phyloP scores from a whole-genome alignment of 2,329 filamentous ascomycete genomes.

The Pseudogymnoascus sp. region DNA sequence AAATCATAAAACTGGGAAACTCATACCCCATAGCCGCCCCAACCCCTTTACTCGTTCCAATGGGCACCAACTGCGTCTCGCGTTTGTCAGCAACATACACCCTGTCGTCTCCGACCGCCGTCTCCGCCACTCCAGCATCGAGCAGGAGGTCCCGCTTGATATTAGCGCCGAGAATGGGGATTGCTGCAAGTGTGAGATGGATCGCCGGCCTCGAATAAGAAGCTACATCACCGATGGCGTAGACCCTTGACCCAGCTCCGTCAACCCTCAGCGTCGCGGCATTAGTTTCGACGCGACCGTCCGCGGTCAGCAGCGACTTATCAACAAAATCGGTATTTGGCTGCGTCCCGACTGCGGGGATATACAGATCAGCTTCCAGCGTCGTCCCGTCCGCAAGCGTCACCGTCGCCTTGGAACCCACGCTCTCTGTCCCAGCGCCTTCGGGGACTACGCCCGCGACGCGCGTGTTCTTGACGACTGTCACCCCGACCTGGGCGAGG shows the following conservation, averaged over 20 bases:
- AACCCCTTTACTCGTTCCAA: slow-evolving; percentile 39
- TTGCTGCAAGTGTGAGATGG: slow-evolving; percentile 34
- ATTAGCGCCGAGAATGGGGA: slow-evolving; percentile 40
- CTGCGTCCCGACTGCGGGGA: slow-evolving; percentile 37
- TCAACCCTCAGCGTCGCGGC: slow-evolving; percentile 33
- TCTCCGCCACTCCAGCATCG: slow-evolving; percentile 24
- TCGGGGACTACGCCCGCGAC: slow-evolving; percentile 31
- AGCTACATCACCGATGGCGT: slow-evolving; percentile 41
- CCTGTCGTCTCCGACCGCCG: slow-evolving; percentile 24
- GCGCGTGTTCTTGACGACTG: slow-evolving; percentile 35
- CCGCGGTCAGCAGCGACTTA: slow-evolving; percentile 24
- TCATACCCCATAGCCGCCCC: slow-evolving; percentile 37
- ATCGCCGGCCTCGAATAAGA: slow-evolving; percentile 35
- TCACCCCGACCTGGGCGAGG: slow-evolving; percentile 40
- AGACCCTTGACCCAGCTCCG: slow-evolving; percentile 33
- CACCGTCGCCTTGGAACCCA: slow-evolving; percentile 29
- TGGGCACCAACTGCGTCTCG: slow-evolving; percentile 41
- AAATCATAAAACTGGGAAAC: slow-evolving; percentile 39
- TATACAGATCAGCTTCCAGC: slow-evolving; percentile 40
- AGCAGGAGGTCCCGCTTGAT: slow-evolving; percentile 43
- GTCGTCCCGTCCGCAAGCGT: slow-evolving; percentile 34
- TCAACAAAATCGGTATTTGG: slow-evolving; percentile 37
- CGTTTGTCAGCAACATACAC: slow-evolving; percentile 36
- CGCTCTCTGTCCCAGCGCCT: slow-evolving; percentile 24
- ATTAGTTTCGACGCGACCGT: slow-evolving; percentile 35